Evolutionary conservation across 1,284 basidiomycete genomes (phyloP).

Genomic region (Prillingera fragicola): DNA sequence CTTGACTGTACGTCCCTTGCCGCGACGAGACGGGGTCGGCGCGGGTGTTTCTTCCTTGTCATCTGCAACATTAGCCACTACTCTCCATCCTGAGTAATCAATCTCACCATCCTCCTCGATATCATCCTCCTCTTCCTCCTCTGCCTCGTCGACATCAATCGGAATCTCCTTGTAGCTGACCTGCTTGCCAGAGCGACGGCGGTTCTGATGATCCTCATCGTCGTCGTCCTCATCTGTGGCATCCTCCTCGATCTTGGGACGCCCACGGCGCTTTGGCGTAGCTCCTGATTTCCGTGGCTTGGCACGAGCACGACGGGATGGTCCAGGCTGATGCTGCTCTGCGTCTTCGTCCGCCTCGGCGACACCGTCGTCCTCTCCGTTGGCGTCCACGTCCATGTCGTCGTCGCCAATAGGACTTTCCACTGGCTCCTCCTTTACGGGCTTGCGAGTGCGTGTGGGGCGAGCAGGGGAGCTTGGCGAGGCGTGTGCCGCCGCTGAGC

Average conservation of each 20-base stretch:
- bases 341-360: constrained; percentile 9
- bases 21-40: constrained; percentile 6
- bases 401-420: no score
- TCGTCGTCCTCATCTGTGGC: constrained; percentile 17
- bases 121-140: constrained; percentile 17
- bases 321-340: constrained; percentile 12
- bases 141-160: constrained; percentile 10
- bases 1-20: constrained; percentile 8
- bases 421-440: constrained; percentile 2
- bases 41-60: constrained; percentile 11
- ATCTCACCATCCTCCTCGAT: constrained; percentile 15
- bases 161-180: constrained; percentile 26
- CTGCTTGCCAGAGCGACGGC: constrained; percentile 19
- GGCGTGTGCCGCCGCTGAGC: constrained; percentile 5
- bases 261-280: not conserved
- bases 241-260: constrained; percentile 5
- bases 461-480: constrained; percentile 6
- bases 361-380: constrained; percentile 11
- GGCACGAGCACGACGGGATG: constrained; percentile 1
- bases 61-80: constrained; percentile 1
- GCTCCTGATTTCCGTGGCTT: constrained; percentile 2
- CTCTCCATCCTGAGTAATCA: constrained; percentile 7
- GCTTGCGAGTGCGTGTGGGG: constrained; percentile 5
- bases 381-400: constrained; percentile 1
- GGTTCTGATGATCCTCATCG: constrained; percentile 4